Percentiles rank a stretch among this genome's conserved stretches.
Evolutionary conservation across 495 filamentous ascomycete genomes (phyloP).

Genomic region (Podospora bellae-mahoneyi): DNA sequence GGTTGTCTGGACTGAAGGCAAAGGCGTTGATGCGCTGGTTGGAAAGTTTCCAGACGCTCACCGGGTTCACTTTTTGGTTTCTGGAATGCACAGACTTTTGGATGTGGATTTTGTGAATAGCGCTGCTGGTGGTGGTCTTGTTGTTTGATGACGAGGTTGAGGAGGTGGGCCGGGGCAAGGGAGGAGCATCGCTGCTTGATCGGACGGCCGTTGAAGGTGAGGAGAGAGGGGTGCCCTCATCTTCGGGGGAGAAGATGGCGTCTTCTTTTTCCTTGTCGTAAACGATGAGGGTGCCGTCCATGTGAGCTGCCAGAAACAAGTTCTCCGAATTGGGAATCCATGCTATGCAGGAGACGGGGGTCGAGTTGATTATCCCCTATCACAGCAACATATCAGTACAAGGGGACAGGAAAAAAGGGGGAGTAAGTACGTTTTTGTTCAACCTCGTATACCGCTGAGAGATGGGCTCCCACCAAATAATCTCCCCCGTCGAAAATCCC

Average conservation of each 20-base stretch:
- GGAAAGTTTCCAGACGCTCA: constrained; percentile 85
- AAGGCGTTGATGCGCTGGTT: constrained; percentile 86
- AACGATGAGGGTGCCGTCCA: constrained; percentile 88
- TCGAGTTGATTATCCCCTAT: constrained; percentile 78
- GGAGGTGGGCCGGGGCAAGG: not conserved
- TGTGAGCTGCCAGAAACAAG: constrained; percentile 87
- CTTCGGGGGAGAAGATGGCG: constrained; percentile 54
- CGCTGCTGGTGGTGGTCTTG: constrained; percentile 29
- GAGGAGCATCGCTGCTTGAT: constrained; percentile 31
- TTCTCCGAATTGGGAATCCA: constrained; percentile 96
- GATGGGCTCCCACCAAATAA: constrained; percentile 98
- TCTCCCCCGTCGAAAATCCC: constrained; percentile 93
- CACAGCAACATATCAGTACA: not conserved
- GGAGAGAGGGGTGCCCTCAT: constrained; percentile 32
- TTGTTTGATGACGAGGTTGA: not conserved
- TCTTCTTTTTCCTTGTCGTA: constrained; percentile 99
- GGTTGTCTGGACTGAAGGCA: constrained; percentile 80
- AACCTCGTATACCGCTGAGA: constrained; percentile 92
- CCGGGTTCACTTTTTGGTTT: constrained; percentile 90
- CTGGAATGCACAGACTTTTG: constrained; percentile 86
- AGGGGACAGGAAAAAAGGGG: not conserved
- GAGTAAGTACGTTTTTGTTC: constrained; percentile 76
- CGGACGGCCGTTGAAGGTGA: not conserved
- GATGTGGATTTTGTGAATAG: constrained; percentile 49
- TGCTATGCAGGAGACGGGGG: constrained; percentile 78